These are phyloP conservation scores for Talaromyces pinophilus DNA, from an alignment of 2,329 filamentous ascomycete species.

Conservation along the genomic window DNA sequence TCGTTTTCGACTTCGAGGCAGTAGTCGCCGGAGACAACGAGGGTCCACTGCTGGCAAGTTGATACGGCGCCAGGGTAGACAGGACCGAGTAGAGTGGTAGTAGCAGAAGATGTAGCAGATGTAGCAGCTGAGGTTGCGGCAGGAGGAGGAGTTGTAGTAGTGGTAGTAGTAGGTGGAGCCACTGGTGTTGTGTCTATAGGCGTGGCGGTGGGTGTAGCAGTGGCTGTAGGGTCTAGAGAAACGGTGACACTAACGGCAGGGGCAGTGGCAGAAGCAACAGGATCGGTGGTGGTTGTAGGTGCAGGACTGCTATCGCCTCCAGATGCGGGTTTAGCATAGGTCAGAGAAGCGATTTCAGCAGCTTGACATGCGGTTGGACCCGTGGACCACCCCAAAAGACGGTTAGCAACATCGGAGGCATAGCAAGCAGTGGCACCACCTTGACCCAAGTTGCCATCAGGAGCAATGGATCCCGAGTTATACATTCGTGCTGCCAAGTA, in stretches of 20 bases:
- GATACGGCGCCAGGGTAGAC: conserved; percentile 18
- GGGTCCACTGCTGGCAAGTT: conserved; percentile 20
- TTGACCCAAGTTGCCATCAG: conserved; percentile 31
- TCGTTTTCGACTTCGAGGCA: conserved; percentile 21
- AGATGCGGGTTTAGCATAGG: background rate
- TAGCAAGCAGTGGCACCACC: conserved; percentile 53
- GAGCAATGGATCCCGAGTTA: conserved; percentile 37
- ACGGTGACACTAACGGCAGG: conserved; percentile 14
- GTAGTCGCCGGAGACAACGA: conserved; percentile 22
- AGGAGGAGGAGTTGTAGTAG: conserved; percentile 2
- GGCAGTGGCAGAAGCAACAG: background rate
- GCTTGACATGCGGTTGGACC: conserved; percentile 1
- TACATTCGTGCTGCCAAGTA: conserved; percentile 37
- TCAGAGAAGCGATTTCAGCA: no score
- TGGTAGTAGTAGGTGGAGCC: background rate
- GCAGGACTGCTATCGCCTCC: conserved; percentile 1
- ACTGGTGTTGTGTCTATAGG: background rate
- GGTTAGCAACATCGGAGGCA: conserved; percentile 54
- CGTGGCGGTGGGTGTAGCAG: background rate
- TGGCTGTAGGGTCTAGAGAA: background rate
- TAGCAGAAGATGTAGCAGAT: background rate
- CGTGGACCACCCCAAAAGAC: conserved; percentile 46
- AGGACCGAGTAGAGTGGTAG: conserved; percentile 10
- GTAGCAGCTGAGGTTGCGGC: conserved; percentile 4
- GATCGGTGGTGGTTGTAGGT: background rate